Base-by-base conservation (phyloP, 2,329 filamentous ascomycete species). In the Penicillium sp. region DNA sequence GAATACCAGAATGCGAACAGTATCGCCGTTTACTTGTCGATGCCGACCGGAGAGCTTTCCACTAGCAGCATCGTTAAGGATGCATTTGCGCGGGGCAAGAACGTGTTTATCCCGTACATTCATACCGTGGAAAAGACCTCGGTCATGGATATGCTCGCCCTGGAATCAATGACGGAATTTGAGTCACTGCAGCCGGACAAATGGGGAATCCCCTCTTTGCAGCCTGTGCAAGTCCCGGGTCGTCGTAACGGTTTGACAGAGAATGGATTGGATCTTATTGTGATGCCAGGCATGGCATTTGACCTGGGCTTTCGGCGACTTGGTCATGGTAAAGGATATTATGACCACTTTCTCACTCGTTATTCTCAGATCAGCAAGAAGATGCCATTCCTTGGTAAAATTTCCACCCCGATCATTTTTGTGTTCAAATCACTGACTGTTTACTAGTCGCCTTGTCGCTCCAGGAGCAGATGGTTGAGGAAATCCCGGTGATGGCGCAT, bases 271-370 rank as follows among this genome's bases (percentile, higher is more conserved):
- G 93, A 99, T 73, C 75, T 99, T 63, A 90, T 99, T 62, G 82
- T 99, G 27, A 85, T 98, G 81, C 95, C 95, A 1, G 95, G 93
- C 13, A 90, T 99, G 68, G 93, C 91, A 3, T 99, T 99, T 75
- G 93, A 97, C 73, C 80, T 80, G 3, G 79, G 78, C 13, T 83
- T 95, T 59, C 85, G 88, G 64, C 84, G 95, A 66, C 82, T 98
- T 21, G 95, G 95, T 42, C 95, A 99, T 75, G 95, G 95, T 55
- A 96, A 91, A 75, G 95, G 95, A 29, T 99, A 96, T 78, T 99
- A 99, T 80, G 95, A 99, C 78, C 89, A 87, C 74, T 99, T 96
- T 74, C 78, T 99, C 70, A 85, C 88, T 69, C 86, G 88, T 64
- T 96, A 93, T 82, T 72, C 82, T 74, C 74, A 74, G 63, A 68